Conservation (phyloP, 2,329 filamentous ascomycete species). For the Capronia americana region DNA sequence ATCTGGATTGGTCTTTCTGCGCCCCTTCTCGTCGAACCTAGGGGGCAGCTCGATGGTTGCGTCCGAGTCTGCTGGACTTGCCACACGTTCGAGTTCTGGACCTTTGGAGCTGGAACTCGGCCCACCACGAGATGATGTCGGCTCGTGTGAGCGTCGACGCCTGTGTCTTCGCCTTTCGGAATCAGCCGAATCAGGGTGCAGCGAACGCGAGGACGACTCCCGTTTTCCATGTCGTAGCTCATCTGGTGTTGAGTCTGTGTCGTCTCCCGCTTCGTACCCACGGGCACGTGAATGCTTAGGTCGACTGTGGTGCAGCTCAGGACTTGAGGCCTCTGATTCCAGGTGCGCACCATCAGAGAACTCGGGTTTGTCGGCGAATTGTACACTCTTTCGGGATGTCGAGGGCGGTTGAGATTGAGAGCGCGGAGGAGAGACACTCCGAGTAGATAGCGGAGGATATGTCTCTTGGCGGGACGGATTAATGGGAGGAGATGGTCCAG, state of each 20-base stretch:
- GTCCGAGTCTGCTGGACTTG: slow-evolving; percentile 47
- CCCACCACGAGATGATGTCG: slow-evolving; percentile 29
- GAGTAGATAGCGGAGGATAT: slow-evolving; percentile 25
- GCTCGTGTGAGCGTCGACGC: slow-evolving; percentile 35
- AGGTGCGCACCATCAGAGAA: slow-evolving; percentile 22
- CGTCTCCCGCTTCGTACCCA: slow-evolving; percentile 53
- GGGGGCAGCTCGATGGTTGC: slow-evolving; percentile 53
- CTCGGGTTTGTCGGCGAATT: slow-evolving; percentile 37
- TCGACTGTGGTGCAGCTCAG: slow-evolving; percentile 27
- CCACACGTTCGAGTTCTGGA: slow-evolving; percentile 20
- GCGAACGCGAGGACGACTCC: slow-evolving; percentile 21
- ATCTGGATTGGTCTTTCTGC: slow-evolving; percentile 44
- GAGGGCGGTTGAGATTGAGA: slow-evolving; percentile 32
- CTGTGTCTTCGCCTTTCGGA: slow-evolving; percentile 38
- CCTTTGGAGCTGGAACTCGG: slow-evolving; percentile 19
- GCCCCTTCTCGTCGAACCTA: slow-evolving; percentile 52
- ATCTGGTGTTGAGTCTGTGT: slow-evolving; percentile 39
- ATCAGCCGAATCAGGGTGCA: slow-evolving; percentile 46
- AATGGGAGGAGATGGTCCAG: not conserved
- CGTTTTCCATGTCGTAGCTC: slow-evolving; percentile 27
- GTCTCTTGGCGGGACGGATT: not conserved
- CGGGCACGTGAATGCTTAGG: slow-evolving; percentile 31
- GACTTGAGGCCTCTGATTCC: slow-evolving; percentile 29
- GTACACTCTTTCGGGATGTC: slow-evolving; percentile 36
- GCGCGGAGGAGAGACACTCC: slow-evolving; percentile 26